phyloP scores from a whole-genome alignment of 805 yeast species.

The Teunomyces aglyptinius region DNA sequence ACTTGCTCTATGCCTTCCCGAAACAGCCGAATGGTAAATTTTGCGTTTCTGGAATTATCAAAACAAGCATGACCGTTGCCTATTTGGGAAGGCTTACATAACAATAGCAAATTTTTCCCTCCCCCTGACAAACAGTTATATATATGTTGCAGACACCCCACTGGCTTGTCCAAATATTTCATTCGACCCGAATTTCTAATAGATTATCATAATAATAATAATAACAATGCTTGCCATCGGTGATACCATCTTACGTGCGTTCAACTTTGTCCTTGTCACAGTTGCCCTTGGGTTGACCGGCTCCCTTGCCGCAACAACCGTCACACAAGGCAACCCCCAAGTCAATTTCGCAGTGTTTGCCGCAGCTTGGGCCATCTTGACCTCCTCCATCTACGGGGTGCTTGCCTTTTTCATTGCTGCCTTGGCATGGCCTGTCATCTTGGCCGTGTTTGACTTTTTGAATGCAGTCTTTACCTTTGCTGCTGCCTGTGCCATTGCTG shows the following conservation, averaged over 20 bases:
- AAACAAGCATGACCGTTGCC: slow-evolving; percentile 20
- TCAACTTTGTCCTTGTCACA: slow-evolving; percentile 73
- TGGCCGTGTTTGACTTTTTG: slow-evolving; percentile 77
- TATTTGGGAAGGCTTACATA: slow-evolving; percentile 10
- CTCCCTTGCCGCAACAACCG: slow-evolving; percentile 71
- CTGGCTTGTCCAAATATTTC: no score
- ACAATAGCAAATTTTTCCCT: slow-evolving; percentile 3
- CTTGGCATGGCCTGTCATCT: slow-evolving; percentile 83
- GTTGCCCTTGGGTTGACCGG: slow-evolving; percentile 86
- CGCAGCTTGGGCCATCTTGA: slow-evolving; percentile 79
- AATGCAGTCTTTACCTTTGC: slow-evolving; percentile 91
- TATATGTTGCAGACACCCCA: slow-evolving; percentile 3
- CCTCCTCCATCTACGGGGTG: slow-evolving; percentile 77
- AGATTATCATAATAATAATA: neutral
- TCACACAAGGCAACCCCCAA: slow-evolving; percentile 59
- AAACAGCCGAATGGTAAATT: slow-evolving; percentile 15
- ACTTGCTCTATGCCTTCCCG: slow-evolving; percentile 12
- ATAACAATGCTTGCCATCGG: slow-evolving; percentile 60
- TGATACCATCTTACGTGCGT: slow-evolving; percentile 70
- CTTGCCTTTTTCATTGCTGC: slow-evolving; percentile 73
- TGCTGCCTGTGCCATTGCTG: slow-evolving; percentile 93
- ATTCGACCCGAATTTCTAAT: neutral
- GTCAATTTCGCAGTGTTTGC: slow-evolving; percentile 88
- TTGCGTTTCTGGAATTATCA: slow-evolving; percentile 4
- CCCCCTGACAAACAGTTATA: slow-evolving; percentile 1